Conservation (phyloP, 306 rosid species). For the Quercus mongolica region DNA sequence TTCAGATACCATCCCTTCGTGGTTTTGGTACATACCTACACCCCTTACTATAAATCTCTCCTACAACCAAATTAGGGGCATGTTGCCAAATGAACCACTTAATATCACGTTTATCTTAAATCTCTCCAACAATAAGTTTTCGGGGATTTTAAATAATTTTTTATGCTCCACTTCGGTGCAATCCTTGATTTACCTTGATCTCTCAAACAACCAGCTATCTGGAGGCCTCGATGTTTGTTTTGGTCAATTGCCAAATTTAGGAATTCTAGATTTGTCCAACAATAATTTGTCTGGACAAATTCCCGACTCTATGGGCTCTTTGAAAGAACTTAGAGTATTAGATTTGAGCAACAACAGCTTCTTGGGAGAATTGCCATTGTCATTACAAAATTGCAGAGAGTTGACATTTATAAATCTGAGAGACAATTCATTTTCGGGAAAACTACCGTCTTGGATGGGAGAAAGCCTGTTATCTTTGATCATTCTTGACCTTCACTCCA, state of each 20-base stretch:
- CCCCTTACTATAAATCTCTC: background rate
- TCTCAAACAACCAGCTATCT: background rate
- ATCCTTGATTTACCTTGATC: background rate
- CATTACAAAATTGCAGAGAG: constrained; percentile 14
- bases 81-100: background rate
- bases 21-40: constrained; percentile 5
- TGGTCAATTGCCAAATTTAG: fast-evolving
- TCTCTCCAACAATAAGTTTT: constrained; percentile 21
- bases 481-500: constrained; percentile 1
- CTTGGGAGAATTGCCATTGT: constrained; percentile 21
- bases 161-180: background rate
- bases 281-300: background rate
- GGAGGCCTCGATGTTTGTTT: too few species aligned
- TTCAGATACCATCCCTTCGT: constrained; percentile 4
- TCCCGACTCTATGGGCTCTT: background rate
- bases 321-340: background rate
- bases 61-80: constrained; percentile 20
- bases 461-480: background rate
- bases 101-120: fast-evolving
- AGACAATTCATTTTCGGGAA: constrained; percentile 15
- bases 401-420: constrained; percentile 21
- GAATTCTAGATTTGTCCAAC: background rate
- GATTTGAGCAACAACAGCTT: constrained; percentile 1
- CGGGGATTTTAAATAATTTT: background rate
- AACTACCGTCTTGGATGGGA: constrained; percentile 20